A percentile compares a stretch with the other conserved stretches of the same genome.
These are phyloP conservation scores for Linnemannia schmuckeri DNA, from an alignment of 192 early-diverging fungal species.

Conservation along the genomic window DNA sequence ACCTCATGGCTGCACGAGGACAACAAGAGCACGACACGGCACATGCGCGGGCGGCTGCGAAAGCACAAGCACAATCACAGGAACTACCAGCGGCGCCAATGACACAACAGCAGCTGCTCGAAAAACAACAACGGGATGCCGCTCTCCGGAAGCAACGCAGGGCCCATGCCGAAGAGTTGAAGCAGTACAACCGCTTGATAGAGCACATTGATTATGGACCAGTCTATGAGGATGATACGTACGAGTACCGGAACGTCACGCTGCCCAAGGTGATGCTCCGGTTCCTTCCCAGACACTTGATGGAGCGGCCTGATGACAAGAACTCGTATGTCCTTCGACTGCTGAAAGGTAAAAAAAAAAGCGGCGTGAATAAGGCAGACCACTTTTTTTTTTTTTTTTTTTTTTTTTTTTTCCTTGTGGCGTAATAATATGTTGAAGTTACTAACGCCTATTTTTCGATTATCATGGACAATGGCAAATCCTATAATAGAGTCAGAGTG, in stretches of 20 bases:
- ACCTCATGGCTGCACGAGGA: background rate
- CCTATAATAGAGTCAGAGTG: conserved; percentile 26
- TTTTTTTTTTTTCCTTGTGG: background rate
- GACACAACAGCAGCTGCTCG: conserved; percentile 7
- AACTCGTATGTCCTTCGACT: background rate
- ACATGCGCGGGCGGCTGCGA: background rate
- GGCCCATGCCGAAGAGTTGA: background rate
- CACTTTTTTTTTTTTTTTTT: too few species aligned
- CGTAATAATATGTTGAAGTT: background rate
- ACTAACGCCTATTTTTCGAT: background rate
- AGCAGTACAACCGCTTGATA: background rate
- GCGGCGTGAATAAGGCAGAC: background rate
- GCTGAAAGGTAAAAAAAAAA: conserved; percentile 24
- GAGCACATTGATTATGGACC: conserved; percentile 26
- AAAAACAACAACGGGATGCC: background rate
- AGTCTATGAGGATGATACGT: conserved; percentile 20
- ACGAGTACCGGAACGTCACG: conserved; percentile 48
- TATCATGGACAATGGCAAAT: background rate
- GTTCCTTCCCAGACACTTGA: background rate
- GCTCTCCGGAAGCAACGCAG: background rate
- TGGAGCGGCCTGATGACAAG: background rate
- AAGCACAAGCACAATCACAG: background rate
- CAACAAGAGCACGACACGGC: background rate
- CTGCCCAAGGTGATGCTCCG: conserved; percentile 30
- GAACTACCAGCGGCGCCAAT: background rate